Evolutionary conservation across 148 eudicot genomes (phyloP).

Genomic region (Heliamphora exappendiculata): DNA sequence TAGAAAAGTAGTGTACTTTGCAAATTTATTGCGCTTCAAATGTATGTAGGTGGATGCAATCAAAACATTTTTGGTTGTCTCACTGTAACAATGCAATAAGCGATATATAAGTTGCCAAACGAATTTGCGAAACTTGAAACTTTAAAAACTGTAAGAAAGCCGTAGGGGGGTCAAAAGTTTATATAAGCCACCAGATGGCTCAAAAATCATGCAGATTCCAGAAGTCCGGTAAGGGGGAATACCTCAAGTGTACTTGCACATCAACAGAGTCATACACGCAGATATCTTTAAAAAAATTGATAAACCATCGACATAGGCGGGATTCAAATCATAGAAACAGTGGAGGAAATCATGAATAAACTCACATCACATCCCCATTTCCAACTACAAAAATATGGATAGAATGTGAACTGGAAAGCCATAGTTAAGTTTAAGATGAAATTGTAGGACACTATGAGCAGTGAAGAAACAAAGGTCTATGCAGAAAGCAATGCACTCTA

Average conservation of each 20-base stretch:
- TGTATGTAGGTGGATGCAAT: conserved; percentile 78
- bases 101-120: background rate
- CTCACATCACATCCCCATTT: background rate
- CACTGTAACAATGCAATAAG: conserved; percentile 47
- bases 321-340: conserved; percentile 6
- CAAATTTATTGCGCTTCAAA: conserved; percentile 58
- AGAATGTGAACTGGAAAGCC: background rate
- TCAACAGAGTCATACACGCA: background rate
- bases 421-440: background rate
- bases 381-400: background rate
- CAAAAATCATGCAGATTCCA: conserved; percentile 5
- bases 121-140: no score
- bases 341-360: no score
- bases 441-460: background rate
- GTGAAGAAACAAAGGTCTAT: background rate
- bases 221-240: background rate
- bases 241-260: background rate
- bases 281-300: background rate
- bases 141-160: no score
- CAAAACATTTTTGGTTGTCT: conserved; percentile 77
- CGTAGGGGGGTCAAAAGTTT: no score
- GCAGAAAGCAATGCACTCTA: background rate
- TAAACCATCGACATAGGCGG: background rate
- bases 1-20: conserved; percentile 62
- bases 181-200: no score